Evolutionary conservation across 2,329 filamentous ascomycete species (phyloP).

Genomic region (Ascosphaera aggregata): DNA sequence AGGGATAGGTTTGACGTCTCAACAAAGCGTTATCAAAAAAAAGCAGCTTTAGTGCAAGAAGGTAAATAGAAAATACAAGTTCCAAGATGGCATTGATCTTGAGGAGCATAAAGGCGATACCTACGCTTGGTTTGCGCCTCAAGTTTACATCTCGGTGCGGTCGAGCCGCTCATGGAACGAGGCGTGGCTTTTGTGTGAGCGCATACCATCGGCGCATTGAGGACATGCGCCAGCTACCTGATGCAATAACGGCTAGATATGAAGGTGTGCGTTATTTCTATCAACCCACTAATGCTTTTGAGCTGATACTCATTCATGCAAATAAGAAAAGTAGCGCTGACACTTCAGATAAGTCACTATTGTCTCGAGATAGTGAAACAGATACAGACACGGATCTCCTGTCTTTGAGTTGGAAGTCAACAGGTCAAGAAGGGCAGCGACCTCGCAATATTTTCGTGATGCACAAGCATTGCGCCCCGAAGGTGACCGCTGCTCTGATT

Average conservation of each 20-base stretch:
- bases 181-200: constrained; percentile 21
- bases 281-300: too few species aligned
- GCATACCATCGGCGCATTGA: constrained; percentile 19
- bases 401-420: constrained; percentile 41
- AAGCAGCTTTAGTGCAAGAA: too few species aligned
- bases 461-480: constrained; percentile 37
- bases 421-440: constrained; percentile 8
- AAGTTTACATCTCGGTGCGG: constrained; percentile 3
- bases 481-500: constrained; percentile 31
- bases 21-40: too few species aligned
- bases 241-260: constrained; percentile 38
- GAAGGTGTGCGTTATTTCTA: constrained; percentile 32
- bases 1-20: too few species aligned
- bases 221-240: constrained; percentile 20
- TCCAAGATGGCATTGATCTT: not conserved
- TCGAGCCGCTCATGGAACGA: constrained; percentile 2
- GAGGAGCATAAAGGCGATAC: constrained; percentile 1
- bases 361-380: constrained; percentile 8
- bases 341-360: not conserved
- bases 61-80: too few species aligned
- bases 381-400: constrained; percentile 38
- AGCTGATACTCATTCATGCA: constrained; percentile 1
- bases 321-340: not conserved
- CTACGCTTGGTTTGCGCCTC: constrained; percentile 5
- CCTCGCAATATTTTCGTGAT: constrained; percentile 46